Evolutionary conservation across 2,329 filamentous ascomycete genomes (phyloP), one percentile per base, ranked within the genome.

Genomic region (Fusarium foetens): DNA sequence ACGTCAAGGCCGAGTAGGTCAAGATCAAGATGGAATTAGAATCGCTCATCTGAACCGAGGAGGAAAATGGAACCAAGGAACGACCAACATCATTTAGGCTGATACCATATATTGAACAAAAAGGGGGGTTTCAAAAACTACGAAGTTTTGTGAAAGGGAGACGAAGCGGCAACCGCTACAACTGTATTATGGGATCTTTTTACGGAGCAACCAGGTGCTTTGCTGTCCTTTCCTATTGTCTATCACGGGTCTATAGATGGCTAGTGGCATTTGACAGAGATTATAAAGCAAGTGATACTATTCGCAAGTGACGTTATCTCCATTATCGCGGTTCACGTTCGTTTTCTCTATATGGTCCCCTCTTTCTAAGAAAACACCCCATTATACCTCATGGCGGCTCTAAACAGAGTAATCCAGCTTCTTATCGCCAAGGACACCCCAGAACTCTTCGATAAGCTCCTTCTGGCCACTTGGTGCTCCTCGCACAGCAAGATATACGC

Each of bases 401-500:
- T 69, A 80, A 5, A 79, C 74, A 13, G 76, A 74, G 68, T 89
- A 89, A 19, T 86, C 84, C 82, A 91, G 80, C 76, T 73, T 84
- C 3, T 83, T 81, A 21, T 88, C 86, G 3, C 88, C 89, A 68
- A 92, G 83, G 8, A 90, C 84, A 2, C 76, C 79, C 90, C 90
- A 92, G 66, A 92, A 87, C 83, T 91, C 89, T 76, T 91, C 84
- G 6, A 91, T 84, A 53, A 92, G 82, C 79, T 88, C 87, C 80
- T 84, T 86, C 81, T 92, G 90, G 3, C 89, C 90, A 46, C 80
- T 81, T 23, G 86, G 86, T 33, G 90, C 89, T 1, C 87, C 89
- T 45, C 90, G 83, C 35, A 92, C 86, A 9, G 90, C 90, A 46
- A 92, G 82, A 76, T 92, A 92, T 68, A 87, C 84, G 58, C 90